phyloP scores from a whole-genome alignment of 2,329 filamentous ascomycete genomes.

The Cladosporium sp. region DNA sequence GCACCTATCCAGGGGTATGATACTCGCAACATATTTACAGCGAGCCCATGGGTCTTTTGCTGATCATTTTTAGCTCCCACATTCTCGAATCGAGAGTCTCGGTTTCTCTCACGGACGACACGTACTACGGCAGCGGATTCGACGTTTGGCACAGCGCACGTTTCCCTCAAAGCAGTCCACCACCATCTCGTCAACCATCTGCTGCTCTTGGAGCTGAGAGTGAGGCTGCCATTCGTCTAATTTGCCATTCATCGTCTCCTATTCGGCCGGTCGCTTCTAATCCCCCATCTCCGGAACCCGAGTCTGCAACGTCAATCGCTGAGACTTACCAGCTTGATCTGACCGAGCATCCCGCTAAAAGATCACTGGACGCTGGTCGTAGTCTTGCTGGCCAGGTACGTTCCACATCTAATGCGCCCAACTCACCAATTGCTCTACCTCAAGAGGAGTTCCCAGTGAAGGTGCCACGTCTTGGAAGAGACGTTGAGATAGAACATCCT shows the following conservation, averaged over 20 bases:
- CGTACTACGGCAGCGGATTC: conserved; percentile 21
- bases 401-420: neutral
- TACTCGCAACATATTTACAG: too few relatives aligned
- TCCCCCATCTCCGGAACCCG: conserved; percentile 27
- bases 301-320: conserved; percentile 24
- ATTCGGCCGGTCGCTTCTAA: conserved; percentile 29
- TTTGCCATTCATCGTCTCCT: conserved; percentile 20
- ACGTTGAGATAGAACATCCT: conserved; percentile 28
- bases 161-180: conserved; percentile 9
- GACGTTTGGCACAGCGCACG: conserved; percentile 27
- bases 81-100: conserved; percentile 31
- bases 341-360: conserved; percentile 21
- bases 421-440: conserved; percentile 22
- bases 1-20: neutral
- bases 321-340: conserved; percentile 23
- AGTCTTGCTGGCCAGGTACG: conserved; percentile 16
- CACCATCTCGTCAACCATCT: conserved; percentile 14
- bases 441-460: conserved; percentile 28
- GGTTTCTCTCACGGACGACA: conserved; percentile 29
- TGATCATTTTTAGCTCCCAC: conserved; percentile 5
- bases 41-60: neutral
- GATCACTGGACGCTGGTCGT: conserved; percentile 20
- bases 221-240: conserved; percentile 7
- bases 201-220: conserved; percentile 9
- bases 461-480: conserved; percentile 22